phyloP scores from a whole-genome alignment of 371 early-diverging fungal genomes.

The Dichotomocladium elegans region DNA sequence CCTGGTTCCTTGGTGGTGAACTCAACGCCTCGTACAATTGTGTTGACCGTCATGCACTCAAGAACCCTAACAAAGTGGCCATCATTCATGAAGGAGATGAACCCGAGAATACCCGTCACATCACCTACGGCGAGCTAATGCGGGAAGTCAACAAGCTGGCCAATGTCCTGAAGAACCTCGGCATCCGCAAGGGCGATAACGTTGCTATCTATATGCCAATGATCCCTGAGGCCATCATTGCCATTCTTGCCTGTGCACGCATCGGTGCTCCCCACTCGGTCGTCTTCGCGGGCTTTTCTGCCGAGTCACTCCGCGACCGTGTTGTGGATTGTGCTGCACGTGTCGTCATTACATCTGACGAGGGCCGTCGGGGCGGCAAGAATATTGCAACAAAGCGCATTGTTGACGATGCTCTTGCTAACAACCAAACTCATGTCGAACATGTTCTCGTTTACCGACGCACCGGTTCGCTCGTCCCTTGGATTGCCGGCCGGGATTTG shows the following conservation, averaged over 20 bases:
- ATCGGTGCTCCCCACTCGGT: constrained; percentile 91
- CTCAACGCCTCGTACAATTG: constrained; percentile 96
- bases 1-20: constrained; percentile 94
- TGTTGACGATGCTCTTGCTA: constrained; percentile 82
- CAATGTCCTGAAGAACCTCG: constrained; percentile 72
- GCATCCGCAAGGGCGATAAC: constrained; percentile 87
- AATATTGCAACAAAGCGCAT: constrained; percentile 88
- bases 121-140: constrained; percentile 85
- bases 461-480: constrained; percentile 72
- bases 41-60: constrained; percentile 90
- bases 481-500: constrained; percentile 72
- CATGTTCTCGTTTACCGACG: constrained; percentile 86
- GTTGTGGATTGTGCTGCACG: constrained; percentile 75
- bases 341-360: constrained; percentile 82
- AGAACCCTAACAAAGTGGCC: constrained; percentile 67
- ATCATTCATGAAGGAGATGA: constrained; percentile 92
- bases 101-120: constrained; percentile 64
- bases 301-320: constrained; percentile 84
- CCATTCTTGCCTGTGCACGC: constrained; percentile 93
- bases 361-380: constrained; percentile 89
- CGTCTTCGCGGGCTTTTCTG: constrained; percentile 93
- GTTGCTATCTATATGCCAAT: constrained; percentile 98
- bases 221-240: constrained; percentile 90
- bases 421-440: constrained; percentile 62
- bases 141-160: constrained; percentile 80